These are phyloP conservation scores for Amanita thiersii DNA, from an alignment of 768 basidiomycete species.

Conservation along the genomic window DNA sequence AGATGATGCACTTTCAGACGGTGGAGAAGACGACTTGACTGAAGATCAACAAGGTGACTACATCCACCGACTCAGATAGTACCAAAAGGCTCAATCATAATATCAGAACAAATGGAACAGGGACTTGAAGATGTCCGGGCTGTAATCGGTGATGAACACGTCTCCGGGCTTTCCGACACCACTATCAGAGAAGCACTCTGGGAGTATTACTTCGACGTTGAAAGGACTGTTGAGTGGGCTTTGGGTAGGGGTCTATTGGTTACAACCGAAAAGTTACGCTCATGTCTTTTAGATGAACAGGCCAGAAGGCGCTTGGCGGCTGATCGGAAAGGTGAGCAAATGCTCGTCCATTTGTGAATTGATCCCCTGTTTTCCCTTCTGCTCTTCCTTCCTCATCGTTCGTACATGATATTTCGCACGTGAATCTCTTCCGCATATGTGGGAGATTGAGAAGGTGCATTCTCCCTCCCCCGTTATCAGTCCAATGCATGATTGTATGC, in stretches of 20 bases:
- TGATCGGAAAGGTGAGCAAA: constrained; percentile 84
- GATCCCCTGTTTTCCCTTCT: constrained; percentile 15
- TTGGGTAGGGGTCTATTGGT: constrained; percentile 43
- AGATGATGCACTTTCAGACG: constrained; percentile 72
- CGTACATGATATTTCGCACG: constrained; percentile 14
- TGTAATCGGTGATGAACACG: constrained; percentile 56
- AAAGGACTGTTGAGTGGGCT: constrained; percentile 67
- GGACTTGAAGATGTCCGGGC: constrained; percentile 62
- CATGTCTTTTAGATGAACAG: constrained; percentile 51
- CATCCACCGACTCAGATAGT: neutral
- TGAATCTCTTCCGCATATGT: constrained; percentile 17
- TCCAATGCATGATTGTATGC: constrained; percentile 1
- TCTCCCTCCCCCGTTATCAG: constrained; percentile 19
- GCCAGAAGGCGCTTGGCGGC: constrained; percentile 51
- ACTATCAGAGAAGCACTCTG: constrained; percentile 77
- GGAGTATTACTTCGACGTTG: constrained; percentile 82
- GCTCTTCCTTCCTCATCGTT: constrained; percentile 19
- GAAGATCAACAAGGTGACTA: constrained; percentile 68
- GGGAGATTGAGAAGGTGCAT: constrained; percentile 55
- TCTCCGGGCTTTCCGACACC: constrained; percentile 63
- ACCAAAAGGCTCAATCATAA: constrained; percentile 7
- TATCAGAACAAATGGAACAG: constrained; percentile 56
- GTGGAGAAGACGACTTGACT: constrained; percentile 74
- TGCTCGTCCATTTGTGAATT: constrained; percentile 22
- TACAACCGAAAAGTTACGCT: constrained; percentile 10